phyloP scores from a whole-genome alignment of 2,329 filamentous ascomycete species.

The Mollisia scopiformis region DNA sequence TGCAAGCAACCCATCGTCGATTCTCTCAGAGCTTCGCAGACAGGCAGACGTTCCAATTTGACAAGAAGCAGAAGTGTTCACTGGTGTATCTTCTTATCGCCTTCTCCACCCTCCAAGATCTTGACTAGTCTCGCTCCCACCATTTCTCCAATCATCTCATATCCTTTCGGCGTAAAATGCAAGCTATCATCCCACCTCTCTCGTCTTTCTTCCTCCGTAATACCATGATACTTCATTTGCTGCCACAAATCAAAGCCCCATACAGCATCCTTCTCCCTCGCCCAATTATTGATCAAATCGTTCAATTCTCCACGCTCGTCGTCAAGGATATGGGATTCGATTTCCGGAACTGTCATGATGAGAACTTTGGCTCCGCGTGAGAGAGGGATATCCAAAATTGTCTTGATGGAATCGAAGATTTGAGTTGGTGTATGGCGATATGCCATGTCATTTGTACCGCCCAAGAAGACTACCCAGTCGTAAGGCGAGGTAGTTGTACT shows the following conservation, averaged over 20 bases:
- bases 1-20: too few relatives aligned
- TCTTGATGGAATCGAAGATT: conserved; percentile 51
- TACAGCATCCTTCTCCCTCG: conserved; percentile 17
- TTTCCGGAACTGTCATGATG: conserved; percentile 64
- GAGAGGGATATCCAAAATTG: conserved; percentile 52
- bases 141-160: conserved; percentile 62
- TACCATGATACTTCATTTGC: conserved; percentile 56
- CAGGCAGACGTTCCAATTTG: too few relatives aligned
- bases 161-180: conserved; percentile 61
- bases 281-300: conserved; percentile 43
- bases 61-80: too few relatives aligned
- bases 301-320: conserved; percentile 52
- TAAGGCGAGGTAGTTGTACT: conserved; percentile 15
- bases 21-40: too few relatives aligned
- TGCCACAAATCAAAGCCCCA: conserved; percentile 49
- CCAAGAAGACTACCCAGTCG: conserved; percentile 66
- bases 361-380: conserved; percentile 55
- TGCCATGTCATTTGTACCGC: conserved; percentile 67
- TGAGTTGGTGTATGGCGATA: conserved; percentile 39
- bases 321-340: conserved; percentile 34
- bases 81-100: background rate
- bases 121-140: conserved; percentile 57
- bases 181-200: conserved; percentile 65
- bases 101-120: conserved; percentile 39
- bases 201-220: conserved; percentile 48